Conservation (phyloP, 345 rosid genomes). For the Aegle marmelos region DNA sequence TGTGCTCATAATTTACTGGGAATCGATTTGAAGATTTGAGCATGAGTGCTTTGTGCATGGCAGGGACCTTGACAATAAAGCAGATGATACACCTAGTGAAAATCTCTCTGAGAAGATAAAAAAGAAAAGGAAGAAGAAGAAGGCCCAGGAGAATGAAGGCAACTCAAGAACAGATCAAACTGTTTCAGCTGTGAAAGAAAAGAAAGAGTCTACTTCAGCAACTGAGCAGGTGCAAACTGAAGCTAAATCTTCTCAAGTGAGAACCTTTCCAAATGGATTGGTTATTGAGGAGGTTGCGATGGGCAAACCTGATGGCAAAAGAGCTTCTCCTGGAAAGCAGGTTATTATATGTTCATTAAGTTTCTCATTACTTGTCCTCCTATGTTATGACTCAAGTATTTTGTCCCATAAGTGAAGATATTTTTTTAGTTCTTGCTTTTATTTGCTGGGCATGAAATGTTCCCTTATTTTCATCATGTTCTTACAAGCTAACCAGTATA, state of each 20-base stretch:
- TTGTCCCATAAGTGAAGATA: background rate
- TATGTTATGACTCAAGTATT: background rate
- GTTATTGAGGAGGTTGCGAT: conserved; percentile 75
- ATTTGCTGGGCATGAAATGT: background rate
- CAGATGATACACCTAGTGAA: conserved; percentile 28
- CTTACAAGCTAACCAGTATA: background rate
- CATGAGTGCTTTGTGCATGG: conserved; percentile 9
- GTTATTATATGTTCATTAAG: conserved; percentile 25
- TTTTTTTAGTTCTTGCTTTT: background rate
- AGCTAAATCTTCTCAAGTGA: conserved; percentile 55
- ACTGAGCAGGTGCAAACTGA: conserved; percentile 33
- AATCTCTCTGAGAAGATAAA: conserved; percentile 53
- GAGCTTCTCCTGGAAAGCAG: conserved; percentile 79
- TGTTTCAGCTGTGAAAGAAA: conserved; percentile 27
- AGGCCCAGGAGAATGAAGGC: conserved; percentile 42
- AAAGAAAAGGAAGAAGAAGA: conserved; percentile 65
- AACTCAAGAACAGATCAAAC: conserved; percentile 19
- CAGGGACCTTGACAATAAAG: conserved; percentile 35
- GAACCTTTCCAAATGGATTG: conserved; percentile 82
- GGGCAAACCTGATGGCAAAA: conserved; percentile 90
- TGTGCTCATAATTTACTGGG: background rate
- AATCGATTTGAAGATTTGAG: conserved; percentile 2
- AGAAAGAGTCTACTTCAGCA: conserved; percentile 27
- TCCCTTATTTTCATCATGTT: background rate
- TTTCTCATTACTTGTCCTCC: background rate